Evolutionary conservation across 140 eudicot genomes (phyloP).

Genomic region (Cichorium intybus): DNA sequence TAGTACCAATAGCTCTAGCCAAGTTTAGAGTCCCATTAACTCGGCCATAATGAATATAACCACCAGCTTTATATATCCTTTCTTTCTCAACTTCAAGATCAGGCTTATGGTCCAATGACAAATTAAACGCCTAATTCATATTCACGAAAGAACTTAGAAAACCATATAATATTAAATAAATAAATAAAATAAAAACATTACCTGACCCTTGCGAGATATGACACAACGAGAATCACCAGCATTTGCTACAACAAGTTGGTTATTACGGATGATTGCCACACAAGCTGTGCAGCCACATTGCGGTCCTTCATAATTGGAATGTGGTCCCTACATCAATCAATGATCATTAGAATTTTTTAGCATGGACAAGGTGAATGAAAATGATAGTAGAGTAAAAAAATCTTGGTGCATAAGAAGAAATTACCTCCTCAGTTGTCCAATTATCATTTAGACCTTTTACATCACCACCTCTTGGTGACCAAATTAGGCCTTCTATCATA

Average conservation of each 20-base stretch:
- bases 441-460: conserved; percentile 41
- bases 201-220: conserved; percentile 89
- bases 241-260: conserved; percentile 83
- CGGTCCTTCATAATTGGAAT: conserved; percentile 76
- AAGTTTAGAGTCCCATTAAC: conserved; percentile 87
- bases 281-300: conserved; percentile 92
- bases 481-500: conserved; percentile 61
- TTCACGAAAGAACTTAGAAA: conserved; percentile 1
- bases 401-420: background rate
- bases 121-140: conserved; percentile 52
- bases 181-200: conserved; percentile 24
- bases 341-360: no score
- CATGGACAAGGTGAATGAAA: background rate
- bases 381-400: background rate
- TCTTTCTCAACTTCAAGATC: conserved; percentile 74
- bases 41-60: conserved; percentile 80
- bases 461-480: conserved; percentile 60
- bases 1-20: conserved; percentile 87
- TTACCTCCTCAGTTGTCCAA: conserved; percentile 76
- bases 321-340: conserved; percentile 57
- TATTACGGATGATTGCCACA: conserved; percentile 73
- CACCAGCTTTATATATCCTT: conserved; percentile 88
- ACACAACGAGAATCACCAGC: conserved; percentile 99
- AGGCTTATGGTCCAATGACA: conserved; percentile 94
- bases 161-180: background rate